Percentiles rank a stretch among this genome's conserved stretches.
Evolutionary conservation across 2,329 filamentous ascomycete genomes (phyloP).

Genomic region (Alternaria sp.): DNA sequence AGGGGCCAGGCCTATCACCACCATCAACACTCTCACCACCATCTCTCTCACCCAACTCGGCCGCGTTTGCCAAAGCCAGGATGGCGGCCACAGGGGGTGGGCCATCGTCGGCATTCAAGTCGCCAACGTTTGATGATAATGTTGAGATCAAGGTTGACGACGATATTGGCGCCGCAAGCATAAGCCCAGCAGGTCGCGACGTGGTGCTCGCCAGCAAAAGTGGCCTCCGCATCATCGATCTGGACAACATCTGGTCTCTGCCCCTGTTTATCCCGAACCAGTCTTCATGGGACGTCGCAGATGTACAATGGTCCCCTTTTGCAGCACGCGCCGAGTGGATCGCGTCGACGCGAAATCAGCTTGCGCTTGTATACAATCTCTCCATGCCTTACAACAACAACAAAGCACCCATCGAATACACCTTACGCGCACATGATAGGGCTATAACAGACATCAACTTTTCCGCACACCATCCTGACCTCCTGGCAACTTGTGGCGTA

Average conservation of each 20-base stretch:
- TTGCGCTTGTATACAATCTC: conserved; percentile 93
- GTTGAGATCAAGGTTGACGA: conserved; percentile 84
- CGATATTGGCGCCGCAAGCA: conserved; percentile 85
- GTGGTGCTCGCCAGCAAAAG: conserved; percentile 86
- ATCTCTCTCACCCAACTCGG: neutral
- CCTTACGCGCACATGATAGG: conserved; percentile 82
- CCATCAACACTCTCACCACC: conserved; percentile 16
- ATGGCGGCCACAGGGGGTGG: conserved; percentile 36
- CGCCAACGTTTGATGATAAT: conserved; percentile 86
- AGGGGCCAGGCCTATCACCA: conserved; percentile 14
- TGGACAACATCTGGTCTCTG: conserved; percentile 87
- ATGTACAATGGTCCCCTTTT: conserved; percentile 97
- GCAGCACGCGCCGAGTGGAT: conserved; percentile 91
- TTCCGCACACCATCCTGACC: conserved; percentile 88
- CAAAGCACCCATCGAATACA: conserved; percentile 87
- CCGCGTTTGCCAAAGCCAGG: conserved; percentile 14
- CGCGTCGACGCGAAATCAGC: conserved; percentile 92
- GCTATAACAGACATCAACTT: conserved; percentile 98
- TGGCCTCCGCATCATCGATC: conserved; percentile 88
- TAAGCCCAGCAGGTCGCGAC: conserved; percentile 90
- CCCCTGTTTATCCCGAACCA: conserved; percentile 87
- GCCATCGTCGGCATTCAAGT: conserved; percentile 73
- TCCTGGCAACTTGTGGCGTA: conserved; percentile 88
- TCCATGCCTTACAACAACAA: conserved; percentile 61
- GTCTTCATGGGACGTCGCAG: conserved; percentile 92